Conservation (phyloP, 352 stramenopile genomes). For the Peronospora destructor region DNA sequence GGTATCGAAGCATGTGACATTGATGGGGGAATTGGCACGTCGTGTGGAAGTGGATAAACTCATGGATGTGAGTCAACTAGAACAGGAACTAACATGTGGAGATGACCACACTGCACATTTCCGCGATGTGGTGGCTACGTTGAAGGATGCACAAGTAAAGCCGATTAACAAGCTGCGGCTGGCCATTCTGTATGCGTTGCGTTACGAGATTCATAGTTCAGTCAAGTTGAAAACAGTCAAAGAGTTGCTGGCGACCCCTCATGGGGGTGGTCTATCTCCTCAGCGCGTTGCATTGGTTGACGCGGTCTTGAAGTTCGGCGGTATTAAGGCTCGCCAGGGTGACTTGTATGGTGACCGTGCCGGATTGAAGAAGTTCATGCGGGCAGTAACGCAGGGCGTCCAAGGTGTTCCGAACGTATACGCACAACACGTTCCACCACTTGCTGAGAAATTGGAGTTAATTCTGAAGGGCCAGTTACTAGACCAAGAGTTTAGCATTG, state of each 20-base stretch:
- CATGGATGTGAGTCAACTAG: slow-evolving; percentile 98
- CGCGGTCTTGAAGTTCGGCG: slow-evolving; percentile 64
- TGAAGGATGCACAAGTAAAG: slow-evolving; percentile 85
- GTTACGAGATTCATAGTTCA: slow-evolving; percentile 92
- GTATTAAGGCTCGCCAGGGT: slow-evolving; percentile 48
- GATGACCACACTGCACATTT: slow-evolving; percentile 83
- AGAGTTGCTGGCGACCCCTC: slow-evolving; percentile 43
- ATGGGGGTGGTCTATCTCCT: slow-evolving; percentile 30
- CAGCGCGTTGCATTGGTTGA: slow-evolving; percentile 60
- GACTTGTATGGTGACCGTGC: slow-evolving; percentile 77
- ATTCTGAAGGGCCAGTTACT: slow-evolving; percentile 77
- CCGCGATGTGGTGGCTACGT: slow-evolving; percentile 68
- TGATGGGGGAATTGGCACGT: slow-evolving; percentile 96
- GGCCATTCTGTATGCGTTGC: slow-evolving; percentile 96
- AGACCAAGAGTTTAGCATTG: slow-evolving; percentile 89
- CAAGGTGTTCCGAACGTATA: slow-evolving; percentile 97
- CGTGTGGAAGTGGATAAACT: slow-evolving; percentile 94
- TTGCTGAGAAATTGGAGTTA: slow-evolving; percentile 90
- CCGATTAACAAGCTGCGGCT: slow-evolving; percentile 97
- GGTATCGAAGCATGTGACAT: slow-evolving; percentile 98
- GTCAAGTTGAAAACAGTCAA: slow-evolving; percentile 78
- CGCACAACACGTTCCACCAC: slow-evolving; percentile 95
- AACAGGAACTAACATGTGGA: slow-evolving; percentile 87
- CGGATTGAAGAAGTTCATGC: slow-evolving; percentile 84
- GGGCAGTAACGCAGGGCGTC: slow-evolving; percentile 90